Evolutionary conservation across 108 stramenopile genomes (phyloP), one percentile per base, ranked within the genome.

Genomic region (Ochromonas danica): DNA sequence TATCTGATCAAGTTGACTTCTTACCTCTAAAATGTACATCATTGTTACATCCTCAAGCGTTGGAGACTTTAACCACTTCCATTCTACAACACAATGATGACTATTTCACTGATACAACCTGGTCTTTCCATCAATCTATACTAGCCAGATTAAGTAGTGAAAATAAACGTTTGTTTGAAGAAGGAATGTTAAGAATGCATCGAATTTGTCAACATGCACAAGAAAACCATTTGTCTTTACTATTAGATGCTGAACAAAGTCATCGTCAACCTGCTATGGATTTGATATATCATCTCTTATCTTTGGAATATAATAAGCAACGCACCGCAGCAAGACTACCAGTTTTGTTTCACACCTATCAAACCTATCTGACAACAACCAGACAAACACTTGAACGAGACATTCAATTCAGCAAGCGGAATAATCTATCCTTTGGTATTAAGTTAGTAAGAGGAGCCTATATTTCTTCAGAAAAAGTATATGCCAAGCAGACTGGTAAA

Each of bases 401-500:
- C 25, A 6, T 67, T 3, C 3, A 36, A 6, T 67, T 31, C 31
- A 14, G 30, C 6, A 28, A 36, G 33, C 3, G 33, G 31, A 28
- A 67, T 36, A 67, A 67, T 36, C 17, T 67, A 36, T 6, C 33
- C 6, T 67, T 67, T 67, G 63, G 14, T 28, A 25, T 67, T 3
- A 67, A 67, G 31, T 36, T 67, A 25, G 63, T 67, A 10, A 28
- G 63, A 28, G 63, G 63, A 6, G 63, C 63, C 10, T 67, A 67
- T 67, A 35, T 67, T 3, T 25, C 6, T 6, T 35, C 63, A 36
- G 63, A 67, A 36, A 6, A 67, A 10, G 35, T 10, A 36, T 36
- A 10, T 36, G 17, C 3, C 63, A 67, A 28, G 10, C 3, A 6
- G 17, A 67, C 17, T 36, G 17, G 17, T 25, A 51, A 51, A 51